These are phyloP conservation scores for Coffea humblotiana DNA, from an alignment of 305 asterid species.

Conservation along the genomic window DNA sequence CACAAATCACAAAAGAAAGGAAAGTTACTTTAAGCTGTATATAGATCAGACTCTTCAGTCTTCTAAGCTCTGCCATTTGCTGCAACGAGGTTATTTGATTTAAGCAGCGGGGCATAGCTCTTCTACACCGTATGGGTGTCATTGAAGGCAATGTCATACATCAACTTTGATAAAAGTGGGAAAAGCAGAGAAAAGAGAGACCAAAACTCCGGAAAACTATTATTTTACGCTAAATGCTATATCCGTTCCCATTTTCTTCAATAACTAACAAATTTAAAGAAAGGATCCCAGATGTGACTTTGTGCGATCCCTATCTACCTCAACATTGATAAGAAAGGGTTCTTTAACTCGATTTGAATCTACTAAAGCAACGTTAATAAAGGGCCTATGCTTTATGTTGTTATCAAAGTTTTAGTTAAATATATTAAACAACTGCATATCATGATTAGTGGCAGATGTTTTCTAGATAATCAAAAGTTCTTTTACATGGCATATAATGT, in stretches of 20 bases:
- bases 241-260: constrained; percentile 10
- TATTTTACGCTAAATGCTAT: no score
- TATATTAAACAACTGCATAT: background rate
- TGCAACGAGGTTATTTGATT: background rate
- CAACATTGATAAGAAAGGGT: background rate
- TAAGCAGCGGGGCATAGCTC: background rate
- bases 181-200: background rate
- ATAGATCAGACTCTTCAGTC: background rate
- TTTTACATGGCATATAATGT: background rate
- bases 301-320: constrained; percentile 12
- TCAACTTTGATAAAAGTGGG: constrained; percentile 13
- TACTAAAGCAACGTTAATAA: constrained; percentile 4
- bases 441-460: background rate
- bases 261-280: background rate
- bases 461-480: background rate
- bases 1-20: constrained; percentile 10
- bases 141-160: constrained; percentile 1
- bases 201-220: background rate
- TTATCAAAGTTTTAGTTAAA: background rate
- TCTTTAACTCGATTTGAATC: background rate
- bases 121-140: background rate
- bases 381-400: constrained; percentile 6
- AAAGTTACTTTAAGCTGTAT: background rate
- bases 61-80: constrained; percentile 13
- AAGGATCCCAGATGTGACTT: constrained; percentile 8